Percentiles rank a stretch among this genome's conserved stretches.
Conservation (phyloP, 805 yeast genomes). For the Nakazawaea wyomingensis region DNA sequence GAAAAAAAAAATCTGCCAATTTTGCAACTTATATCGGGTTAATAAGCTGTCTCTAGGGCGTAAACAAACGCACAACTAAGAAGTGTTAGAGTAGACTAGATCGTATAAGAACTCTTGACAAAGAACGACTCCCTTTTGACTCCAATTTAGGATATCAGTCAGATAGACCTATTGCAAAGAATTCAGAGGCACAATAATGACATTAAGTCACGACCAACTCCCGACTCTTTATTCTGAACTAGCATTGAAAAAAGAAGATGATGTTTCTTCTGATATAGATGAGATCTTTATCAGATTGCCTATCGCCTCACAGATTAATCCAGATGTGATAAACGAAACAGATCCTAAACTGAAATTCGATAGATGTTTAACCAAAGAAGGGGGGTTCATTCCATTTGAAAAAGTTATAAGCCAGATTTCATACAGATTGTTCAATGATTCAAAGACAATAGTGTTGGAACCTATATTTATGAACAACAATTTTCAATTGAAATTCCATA, state of each 20-base stretch:
- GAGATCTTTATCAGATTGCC: slow-evolving; percentile 2
- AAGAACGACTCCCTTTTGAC: no score
- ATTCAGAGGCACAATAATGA: slow-evolving; percentile 10
- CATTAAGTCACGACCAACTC: not conserved
- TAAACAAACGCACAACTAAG: no score
- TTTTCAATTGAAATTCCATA: slow-evolving; percentile 29
- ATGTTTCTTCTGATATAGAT: not conserved
- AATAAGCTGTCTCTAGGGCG: no score
- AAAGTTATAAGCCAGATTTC: slow-evolving; percentile 25
- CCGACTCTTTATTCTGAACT: slow-evolving; percentile 6
- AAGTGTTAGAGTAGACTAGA: no score
- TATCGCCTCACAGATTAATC: not conserved
- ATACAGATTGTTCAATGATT: slow-evolving; percentile 28
- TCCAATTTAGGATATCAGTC: no score
- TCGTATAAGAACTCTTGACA: no score
- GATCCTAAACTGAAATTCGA: slow-evolving; percentile 3
- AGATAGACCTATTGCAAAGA: no score
- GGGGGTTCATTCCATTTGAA: slow-evolving; percentile 13
- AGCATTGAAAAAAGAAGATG: not conserved
- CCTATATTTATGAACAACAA: slow-evolving; percentile 36
- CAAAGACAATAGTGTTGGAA: slow-evolving; percentile 28
- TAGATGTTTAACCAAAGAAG: slow-evolving; percentile 13
- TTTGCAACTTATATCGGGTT: no score
- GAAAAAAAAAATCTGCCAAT: no score
- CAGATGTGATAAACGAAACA: not conserved